Evolutionary conservation across 208 protist species (phyloP), one percentile per base, ranked within the genome.

Genomic region (Wallacemonas sp.): DNA sequence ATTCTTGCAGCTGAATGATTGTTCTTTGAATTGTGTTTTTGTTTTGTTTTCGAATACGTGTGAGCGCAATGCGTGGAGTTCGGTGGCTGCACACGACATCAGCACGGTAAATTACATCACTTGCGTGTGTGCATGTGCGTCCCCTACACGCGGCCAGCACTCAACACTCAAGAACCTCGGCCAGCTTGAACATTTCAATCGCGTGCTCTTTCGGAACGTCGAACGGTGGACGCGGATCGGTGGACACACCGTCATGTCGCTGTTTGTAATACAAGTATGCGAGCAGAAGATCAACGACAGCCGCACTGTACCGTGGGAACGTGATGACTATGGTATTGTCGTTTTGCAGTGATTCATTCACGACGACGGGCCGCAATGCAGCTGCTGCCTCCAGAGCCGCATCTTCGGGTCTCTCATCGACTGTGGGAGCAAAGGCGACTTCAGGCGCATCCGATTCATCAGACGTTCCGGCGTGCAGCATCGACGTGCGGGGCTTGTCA

Each of bases 261-360:
- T 88, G 76, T 61, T 96, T 96, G 74, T 90, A 93, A 68, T 95
- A 88, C 23, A 95, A 62, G 63, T 96, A 96, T 38, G 78, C 72
- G 26, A 96, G 58, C 2, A 93, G 46, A 32, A 76, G 73, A 21
- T 95, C 84, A 12, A 96, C 70, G 26, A 78, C 70, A 26, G 63
- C 47, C 16, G 80, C 70, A n/a, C 56, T 34, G 16, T 81, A 43
- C 16, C 47, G 66, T 1, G 86, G 86, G 62, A 96, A 94, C 34
- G 61, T 11, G 39, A 96, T 78, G 2, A 33, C 29, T 4, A 83
- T 67, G 2, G 69, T 74, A 1, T 70, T 72, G 66, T 85, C 75
- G 12, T 72, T 80, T 32, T 65, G 70, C 17, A 85, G 68, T 5
- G 71, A 70, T 41, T 81, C 79, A 19, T 44, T 63, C 23, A 77